These are phyloP conservation scores for Microdochium trichocladiopsis DNA, from an alignment of 2,329 filamentous ascomycete genomes.

Conservation along the genomic window DNA sequence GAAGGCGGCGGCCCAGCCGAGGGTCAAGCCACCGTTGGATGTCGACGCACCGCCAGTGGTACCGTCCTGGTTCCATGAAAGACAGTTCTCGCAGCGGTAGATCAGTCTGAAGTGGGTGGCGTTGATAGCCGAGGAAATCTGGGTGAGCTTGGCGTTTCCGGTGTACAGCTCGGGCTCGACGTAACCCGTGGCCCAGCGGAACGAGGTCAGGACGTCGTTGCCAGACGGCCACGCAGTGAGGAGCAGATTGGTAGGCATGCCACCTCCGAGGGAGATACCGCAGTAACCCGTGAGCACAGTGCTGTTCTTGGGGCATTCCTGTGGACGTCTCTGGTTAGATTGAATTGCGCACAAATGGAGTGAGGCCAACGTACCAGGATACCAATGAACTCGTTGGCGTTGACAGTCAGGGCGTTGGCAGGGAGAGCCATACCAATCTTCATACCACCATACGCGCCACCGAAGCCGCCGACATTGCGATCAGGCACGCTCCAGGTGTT, in stretches of 20 bases:
- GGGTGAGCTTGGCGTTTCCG: slow-evolving; percentile 54
- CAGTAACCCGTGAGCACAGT: slow-evolving; percentile 47
- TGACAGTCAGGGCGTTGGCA: slow-evolving; percentile 33
- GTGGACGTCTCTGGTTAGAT: slow-evolving; percentile 2
- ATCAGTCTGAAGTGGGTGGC: slow-evolving; percentile 52
- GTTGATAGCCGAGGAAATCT: slow-evolving; percentile 51
- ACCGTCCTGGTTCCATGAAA: slow-evolving; percentile 44
- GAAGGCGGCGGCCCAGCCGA: slow-evolving; percentile 51
- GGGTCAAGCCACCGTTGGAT: slow-evolving; percentile 31
- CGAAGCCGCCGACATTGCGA: slow-evolving; percentile 14
- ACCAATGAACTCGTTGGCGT: slow-evolving; percentile 52
- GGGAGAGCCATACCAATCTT: slow-evolving; percentile 50
- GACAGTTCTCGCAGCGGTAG: slow-evolving; percentile 57
- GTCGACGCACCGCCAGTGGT: slow-evolving; percentile 35
- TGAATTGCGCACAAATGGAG: neutral
- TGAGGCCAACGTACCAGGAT: slow-evolving; percentile 35
- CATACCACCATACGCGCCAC: slow-evolving; percentile 33
- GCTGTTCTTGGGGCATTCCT: slow-evolving; percentile 38
- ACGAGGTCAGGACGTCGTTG: slow-evolving; percentile 45
- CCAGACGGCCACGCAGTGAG: slow-evolving; percentile 51
- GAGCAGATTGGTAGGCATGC: slow-evolving; percentile 52
- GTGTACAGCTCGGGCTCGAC: slow-evolving; percentile 49
- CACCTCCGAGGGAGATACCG: slow-evolving; percentile 46
- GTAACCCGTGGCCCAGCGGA: slow-evolving; percentile 53
- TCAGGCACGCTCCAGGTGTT: slow-evolving; percentile 37